These are phyloP conservation scores for Flaveria sonorensis DNA, from an alignment of 129 eudicot species.

Conservation along the genomic window DNA sequence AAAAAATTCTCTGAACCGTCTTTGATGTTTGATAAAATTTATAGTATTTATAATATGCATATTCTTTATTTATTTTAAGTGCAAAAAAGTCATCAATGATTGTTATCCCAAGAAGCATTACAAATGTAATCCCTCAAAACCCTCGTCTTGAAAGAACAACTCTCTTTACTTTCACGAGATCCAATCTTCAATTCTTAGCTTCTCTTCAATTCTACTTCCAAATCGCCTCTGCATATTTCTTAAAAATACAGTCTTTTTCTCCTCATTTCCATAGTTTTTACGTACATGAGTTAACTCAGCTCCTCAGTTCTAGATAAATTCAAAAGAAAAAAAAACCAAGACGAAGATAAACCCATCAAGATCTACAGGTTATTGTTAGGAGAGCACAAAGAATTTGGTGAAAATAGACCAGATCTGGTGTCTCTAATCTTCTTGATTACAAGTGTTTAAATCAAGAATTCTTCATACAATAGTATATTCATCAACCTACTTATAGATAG, in stretches of 20 bases:
- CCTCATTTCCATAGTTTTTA: conserved; percentile 5
- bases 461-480: not conserved
- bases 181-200: conserved; percentile 44
- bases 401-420: conserved; percentile 24
- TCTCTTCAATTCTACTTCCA: conserved; percentile 31
- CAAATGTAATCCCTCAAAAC: conserved; percentile 44
- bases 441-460: conserved; percentile 15
- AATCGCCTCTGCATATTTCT: conserved; percentile 26
- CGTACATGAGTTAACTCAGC: conserved; percentile 17
- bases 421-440: conserved; percentile 3
- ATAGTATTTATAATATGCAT: not conserved
- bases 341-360: conserved; percentile 8
- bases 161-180: conserved; percentile 56
- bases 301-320: not conserved
- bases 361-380: conserved; percentile 24
- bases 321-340: no score
- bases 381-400: not conserved
- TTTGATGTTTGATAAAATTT: not conserved
- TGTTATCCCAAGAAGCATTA: conserved; percentile 45
- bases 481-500: not conserved
- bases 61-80: conserved; percentile 1
- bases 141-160: conserved; percentile 43
- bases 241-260: conserved; percentile 16
- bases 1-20: no score
- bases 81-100: conserved; percentile 40